phyloP scores from a whole-genome alignment of 2,329 filamentous ascomycete genomes.

The Cladosporium sp. region DNA sequence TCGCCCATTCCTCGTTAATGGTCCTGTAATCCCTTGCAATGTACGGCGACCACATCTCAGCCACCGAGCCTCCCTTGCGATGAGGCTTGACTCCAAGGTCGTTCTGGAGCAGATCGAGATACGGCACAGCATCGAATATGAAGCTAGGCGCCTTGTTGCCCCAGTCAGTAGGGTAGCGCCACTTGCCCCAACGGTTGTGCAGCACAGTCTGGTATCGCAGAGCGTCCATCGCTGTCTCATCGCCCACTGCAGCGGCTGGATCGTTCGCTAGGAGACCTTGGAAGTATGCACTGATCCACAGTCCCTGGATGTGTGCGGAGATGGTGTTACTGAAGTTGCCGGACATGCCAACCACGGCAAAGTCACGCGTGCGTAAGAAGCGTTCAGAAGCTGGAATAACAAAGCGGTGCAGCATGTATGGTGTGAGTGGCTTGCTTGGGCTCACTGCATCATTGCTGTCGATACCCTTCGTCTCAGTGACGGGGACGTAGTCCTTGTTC shows the following conservation, averaged over 20 bases:
- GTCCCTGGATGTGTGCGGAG: conserved; percentile 36
- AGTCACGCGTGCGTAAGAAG: conserved; percentile 28
- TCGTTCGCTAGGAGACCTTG: conserved; percentile 43
- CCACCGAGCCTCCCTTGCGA: conserved; percentile 42
- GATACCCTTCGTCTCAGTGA: conserved; percentile 11
- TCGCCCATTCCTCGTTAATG: conserved; percentile 7
- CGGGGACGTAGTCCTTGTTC: conserved; percentile 14
- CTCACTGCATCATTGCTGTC: not conserved
- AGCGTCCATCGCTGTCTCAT: conserved; percentile 37
- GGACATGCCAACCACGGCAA: conserved; percentile 40
- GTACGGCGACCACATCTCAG: conserved; percentile 8
- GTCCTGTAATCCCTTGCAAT: conserved; percentile 4
- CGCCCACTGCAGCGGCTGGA: conserved; percentile 20
- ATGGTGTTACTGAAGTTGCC: conserved; percentile 35
- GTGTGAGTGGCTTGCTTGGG: conserved; percentile 10
- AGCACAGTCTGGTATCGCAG: conserved; percentile 44
- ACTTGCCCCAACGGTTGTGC: conserved; percentile 64
- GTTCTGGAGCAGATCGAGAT: conserved; percentile 62
- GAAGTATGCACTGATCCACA: conserved; percentile 60
- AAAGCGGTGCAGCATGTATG: conserved; percentile 41
- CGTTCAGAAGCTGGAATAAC: conserved; percentile 36
- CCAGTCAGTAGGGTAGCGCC: conserved; percentile 64
- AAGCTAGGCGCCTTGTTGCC: conserved; percentile 63
- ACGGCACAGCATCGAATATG: conserved; percentile 72
- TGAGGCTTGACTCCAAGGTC: conserved; percentile 60